Percentiles rank a stretch among this genome's conserved stretches.
Conservation (phyloP, 2,329 filamentous ascomycete genomes). For the Alternaria postmessia region DNA sequence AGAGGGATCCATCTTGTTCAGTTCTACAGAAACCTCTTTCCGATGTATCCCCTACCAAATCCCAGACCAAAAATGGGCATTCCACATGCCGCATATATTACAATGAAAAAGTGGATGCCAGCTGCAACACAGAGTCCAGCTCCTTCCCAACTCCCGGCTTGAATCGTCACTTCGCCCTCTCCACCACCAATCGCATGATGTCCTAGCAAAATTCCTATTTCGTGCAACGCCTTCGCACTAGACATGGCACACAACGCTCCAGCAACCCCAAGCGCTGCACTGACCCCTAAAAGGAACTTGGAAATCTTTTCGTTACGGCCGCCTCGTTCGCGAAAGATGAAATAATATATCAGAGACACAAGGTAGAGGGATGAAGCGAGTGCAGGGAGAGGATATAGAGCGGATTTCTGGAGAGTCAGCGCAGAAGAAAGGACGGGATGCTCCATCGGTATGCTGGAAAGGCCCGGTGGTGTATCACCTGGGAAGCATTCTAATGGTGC, state of each 20-base stretch:
- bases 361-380: slow-evolving; percentile 7
- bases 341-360: slow-evolving; percentile 5
- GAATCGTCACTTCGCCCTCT: not conserved
- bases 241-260: slow-evolving; percentile 9
- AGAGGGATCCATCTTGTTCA: not conserved
- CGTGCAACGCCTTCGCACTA: slow-evolving; percentile 11
- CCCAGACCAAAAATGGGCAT: slow-evolving; percentile 4
- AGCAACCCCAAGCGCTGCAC: slow-evolving; percentile 13
- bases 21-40: not conserved
- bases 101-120: slow-evolving; percentile 9
- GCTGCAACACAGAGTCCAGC: slow-evolving; percentile 12
- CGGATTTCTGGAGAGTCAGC: slow-evolving; percentile 4
- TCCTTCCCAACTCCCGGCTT: slow-evolving; percentile 6
- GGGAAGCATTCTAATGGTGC: slow-evolving; percentile 7
- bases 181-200: not conserved
- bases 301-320: slow-evolving; percentile 7
- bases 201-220: slow-evolving; percentile 2
- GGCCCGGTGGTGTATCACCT: slow-evolving; percentile 3
- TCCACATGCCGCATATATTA: slow-evolving; percentile 6
- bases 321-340: slow-evolving; percentile 2
- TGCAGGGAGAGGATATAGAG: slow-evolving; percentile 10
- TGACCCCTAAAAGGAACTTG: slow-evolving; percentile 4
- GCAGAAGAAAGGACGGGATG: slow-evolving; percentile 7
- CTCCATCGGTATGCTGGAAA: slow-evolving; percentile 6
- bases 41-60: not conserved